A percentile compares a stretch with the other conserved stretches of the same genome.
These are phyloP conservation scores for Leccinum truebloodii DNA, from an alignment of 768 basidiomycete species.

Conservation along the genomic window DNA sequence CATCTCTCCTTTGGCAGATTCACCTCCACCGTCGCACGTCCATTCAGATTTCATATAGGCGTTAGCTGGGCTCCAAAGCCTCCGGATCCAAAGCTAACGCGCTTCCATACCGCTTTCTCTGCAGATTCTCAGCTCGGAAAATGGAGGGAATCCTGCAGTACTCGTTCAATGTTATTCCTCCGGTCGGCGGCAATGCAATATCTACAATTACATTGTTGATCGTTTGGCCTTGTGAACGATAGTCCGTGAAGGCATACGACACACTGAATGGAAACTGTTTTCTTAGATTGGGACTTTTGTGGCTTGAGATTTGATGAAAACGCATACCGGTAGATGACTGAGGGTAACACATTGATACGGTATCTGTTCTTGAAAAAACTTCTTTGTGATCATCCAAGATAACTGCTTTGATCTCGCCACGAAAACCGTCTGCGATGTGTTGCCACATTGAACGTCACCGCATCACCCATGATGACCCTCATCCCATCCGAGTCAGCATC, in stretches of 20 bases:
- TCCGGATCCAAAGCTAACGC: slow-evolving; percentile 38
- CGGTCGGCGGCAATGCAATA: background rate
- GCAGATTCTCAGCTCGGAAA: slow-evolving; percentile 55
- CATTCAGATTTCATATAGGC: slow-evolving; percentile 76
- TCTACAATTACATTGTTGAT: background rate
- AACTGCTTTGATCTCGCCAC: no score
- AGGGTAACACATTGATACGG: background rate
- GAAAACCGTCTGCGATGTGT: no score
- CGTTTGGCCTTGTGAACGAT: background rate
- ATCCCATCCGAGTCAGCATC: no score
- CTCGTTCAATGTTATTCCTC: slow-evolving; percentile 37
- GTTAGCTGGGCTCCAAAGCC: slow-evolving; percentile 81
- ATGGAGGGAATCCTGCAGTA: slow-evolving; percentile 67
- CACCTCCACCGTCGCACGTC: slow-evolving; percentile 36
- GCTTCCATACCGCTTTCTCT: slow-evolving; percentile 51
- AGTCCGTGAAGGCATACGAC: background rate
- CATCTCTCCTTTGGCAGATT: slow-evolving; percentile 5
- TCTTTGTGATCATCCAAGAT: background rate
- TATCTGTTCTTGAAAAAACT: background rate
- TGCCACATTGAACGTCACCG: no score
- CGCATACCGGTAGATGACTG: background rate
- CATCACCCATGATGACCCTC: no score
- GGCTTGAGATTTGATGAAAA: background rate
- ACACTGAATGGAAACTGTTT: background rate
- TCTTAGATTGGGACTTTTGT: background rate